Conservation (phyloP, 345 rosid species). For the Bruguiera parviflora region DNA sequence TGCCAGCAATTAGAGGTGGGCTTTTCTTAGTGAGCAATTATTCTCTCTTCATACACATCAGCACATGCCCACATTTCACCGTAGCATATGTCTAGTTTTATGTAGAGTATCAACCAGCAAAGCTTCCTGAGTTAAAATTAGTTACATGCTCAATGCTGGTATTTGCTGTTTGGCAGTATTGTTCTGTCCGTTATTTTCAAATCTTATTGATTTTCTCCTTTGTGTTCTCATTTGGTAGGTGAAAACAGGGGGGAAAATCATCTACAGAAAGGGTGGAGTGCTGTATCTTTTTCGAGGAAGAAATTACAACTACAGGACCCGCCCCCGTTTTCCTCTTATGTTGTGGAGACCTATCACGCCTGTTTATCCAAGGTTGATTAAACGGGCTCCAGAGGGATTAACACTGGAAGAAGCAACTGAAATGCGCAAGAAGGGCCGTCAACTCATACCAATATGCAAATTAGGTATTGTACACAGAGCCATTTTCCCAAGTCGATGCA, state of each 20-base stretch:
- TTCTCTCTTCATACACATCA: background rate
- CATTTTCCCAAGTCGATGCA: slow-evolving; percentile 2
- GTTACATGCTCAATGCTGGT: too few species aligned
- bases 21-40: background rate
- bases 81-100: background rate
- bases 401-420: slow-evolving; percentile 61
- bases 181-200: background rate
- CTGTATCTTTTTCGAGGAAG: slow-evolving; percentile 84
- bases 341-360: slow-evolving; percentile 86
- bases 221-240: slow-evolving; percentile 48
- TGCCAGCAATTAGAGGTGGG: slow-evolving; percentile 83
- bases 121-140: too few species aligned
- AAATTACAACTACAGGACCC: slow-evolving; percentile 77
- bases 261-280: slow-evolving; percentile 72
- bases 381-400: slow-evolving; percentile 65
- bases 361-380: slow-evolving; percentile 71
- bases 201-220: background rate
- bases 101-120: too few species aligned
- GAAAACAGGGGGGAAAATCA: slow-evolving; percentile 85
- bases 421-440: slow-evolving; percentile 81
- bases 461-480: slow-evolving; percentile 43
- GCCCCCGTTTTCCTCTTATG: slow-evolving; percentile 88
- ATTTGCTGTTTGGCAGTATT: background rate
- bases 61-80: background rate
- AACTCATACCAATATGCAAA: slow-evolving; percentile 71